These are phyloP conservation scores for Verticillium alfalfae DNA, from an alignment of 2,329 filamentous ascomycete genomes.

Conservation along the genomic window DNA sequence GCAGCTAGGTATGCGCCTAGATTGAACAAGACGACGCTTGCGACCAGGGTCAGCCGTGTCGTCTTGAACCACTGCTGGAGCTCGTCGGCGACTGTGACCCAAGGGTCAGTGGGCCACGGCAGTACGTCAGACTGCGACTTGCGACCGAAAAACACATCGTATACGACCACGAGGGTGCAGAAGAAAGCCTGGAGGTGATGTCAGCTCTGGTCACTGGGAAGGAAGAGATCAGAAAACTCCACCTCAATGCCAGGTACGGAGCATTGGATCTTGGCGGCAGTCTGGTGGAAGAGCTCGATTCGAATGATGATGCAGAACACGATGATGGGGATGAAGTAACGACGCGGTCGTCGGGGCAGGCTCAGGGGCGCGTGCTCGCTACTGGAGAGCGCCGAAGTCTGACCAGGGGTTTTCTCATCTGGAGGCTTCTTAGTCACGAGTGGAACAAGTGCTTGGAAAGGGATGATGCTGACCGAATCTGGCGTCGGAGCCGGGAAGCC, in stretches of 20 bases:
- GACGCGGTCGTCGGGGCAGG: constrained; percentile 39
- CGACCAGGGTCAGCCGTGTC: constrained; percentile 29
- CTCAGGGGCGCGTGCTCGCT: constrained; percentile 9
- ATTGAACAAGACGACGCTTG: constrained; percentile 31
- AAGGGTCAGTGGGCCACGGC: constrained; percentile 34
- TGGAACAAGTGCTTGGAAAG: constrained; percentile 13
- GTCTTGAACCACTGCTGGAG: constrained; percentile 39
- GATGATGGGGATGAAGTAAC: constrained; percentile 37
- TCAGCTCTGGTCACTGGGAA: background rate
- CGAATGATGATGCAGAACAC: constrained; percentile 39
- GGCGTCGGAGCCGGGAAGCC: constrained; percentile 40
- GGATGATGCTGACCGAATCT: constrained; percentile 14
- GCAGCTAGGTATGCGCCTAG: constrained; percentile 35
- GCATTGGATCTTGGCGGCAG: constrained; percentile 44
- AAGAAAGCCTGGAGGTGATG: constrained; percentile 35
- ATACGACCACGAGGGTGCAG: constrained; percentile 34
- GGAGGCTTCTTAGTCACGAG: background rate
- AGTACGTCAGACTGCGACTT: constrained; percentile 13
- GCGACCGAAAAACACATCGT: constrained; percentile 36
- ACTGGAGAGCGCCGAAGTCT: background rate
- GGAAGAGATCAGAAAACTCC: background rate
- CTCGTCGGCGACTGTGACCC: constrained; percentile 42
- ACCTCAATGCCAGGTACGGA: constrained; percentile 44
- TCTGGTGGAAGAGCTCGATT: constrained; percentile 40
- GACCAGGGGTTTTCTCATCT: constrained; percentile 5